Conservation (phyloP, 208 protist species). For the Crithidia brevicula region DNA sequence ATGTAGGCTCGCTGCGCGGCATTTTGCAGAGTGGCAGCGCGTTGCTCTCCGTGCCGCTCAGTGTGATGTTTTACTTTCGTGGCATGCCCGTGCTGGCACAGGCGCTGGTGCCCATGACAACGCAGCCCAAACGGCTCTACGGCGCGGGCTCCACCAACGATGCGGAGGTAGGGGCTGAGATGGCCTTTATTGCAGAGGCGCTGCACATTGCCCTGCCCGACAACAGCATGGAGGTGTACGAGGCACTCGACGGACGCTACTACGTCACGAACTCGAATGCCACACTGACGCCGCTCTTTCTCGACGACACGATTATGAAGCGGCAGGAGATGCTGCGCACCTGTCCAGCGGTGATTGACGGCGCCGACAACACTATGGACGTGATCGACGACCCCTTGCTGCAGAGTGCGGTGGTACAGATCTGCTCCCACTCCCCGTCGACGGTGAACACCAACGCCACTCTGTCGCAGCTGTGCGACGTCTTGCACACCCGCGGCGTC, state of each 20-base stretch:
- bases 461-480: conserved; percentile 29
- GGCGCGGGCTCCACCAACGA: conserved; percentile 64
- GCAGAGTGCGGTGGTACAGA: conserved; percentile 44
- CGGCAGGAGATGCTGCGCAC: conserved; percentile 78
- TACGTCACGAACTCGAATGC: conserved; percentile 84
- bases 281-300: conserved; percentile 73
- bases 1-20: conserved; percentile 78
- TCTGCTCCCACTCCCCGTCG: conserved; percentile 21
- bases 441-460: conserved; percentile 1
- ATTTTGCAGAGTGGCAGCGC: conserved; percentile 72
- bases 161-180: conserved; percentile 74
- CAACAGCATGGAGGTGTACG: conserved; percentile 75
- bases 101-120: conserved; percentile 82
- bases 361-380: conserved; percentile 59
- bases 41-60: conserved; percentile 81
- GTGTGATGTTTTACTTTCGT: conserved; percentile 84
- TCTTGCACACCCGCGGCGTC: conserved; percentile 72
- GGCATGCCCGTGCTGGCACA: conserved; percentile 89
- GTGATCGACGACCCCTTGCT: conserved; percentile 44
- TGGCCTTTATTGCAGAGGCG: conserved; percentile 74
- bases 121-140: conserved; percentile 60
- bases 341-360: conserved; percentile 52
- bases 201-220: conserved; percentile 73
- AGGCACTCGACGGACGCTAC: conserved; percentile 76
- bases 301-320: conserved; percentile 79